Evolutionary conservation across 768 basidiomycete species (phyloP).

Genomic region (Tricholoma bakamatsutake): DNA sequence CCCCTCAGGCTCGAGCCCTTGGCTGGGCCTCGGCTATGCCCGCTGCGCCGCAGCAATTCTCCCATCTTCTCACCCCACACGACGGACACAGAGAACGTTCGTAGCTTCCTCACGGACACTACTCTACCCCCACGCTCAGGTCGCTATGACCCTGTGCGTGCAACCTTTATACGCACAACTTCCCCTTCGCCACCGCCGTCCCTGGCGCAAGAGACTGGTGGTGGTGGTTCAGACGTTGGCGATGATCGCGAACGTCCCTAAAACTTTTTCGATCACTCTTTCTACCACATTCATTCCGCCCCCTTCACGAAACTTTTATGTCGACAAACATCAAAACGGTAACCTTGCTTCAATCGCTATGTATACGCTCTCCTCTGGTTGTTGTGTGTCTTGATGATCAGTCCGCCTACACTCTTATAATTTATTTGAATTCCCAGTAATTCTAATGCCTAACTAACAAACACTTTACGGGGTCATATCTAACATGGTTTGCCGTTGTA

Average conservation of each 20-base stretch:
- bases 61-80: constrained; percentile 10
- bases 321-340: constrained; percentile 5
- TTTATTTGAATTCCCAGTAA: background rate
- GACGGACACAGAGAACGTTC: background rate
- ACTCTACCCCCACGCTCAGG: constrained; percentile 29
- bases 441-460: background rate
- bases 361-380: constrained; percentile 5
- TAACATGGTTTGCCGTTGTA: background rate
- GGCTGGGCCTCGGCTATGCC: constrained; percentile 29
- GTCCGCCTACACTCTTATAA: background rate
- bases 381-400: background rate
- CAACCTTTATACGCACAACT: constrained; percentile 32
- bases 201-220: constrained; percentile 15
- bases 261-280: background rate
- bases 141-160: constrained; percentile 50
- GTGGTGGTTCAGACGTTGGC: constrained; percentile 13
- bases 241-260: constrained; percentile 13
- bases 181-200: constrained; percentile 17
- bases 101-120: constrained; percentile 6
- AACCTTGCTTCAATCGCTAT: constrained; percentile 4
- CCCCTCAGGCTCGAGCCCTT: constrained; percentile 31
- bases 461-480: background rate
- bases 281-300: constrained; percentile 9
- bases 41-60: constrained; percentile 23
- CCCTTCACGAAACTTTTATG: constrained; percentile 12